Evolutionary conservation across 1,139 yeast genomes (phyloP).

Genomic region (Zhuliangozyma blackwelliae): DNA sequence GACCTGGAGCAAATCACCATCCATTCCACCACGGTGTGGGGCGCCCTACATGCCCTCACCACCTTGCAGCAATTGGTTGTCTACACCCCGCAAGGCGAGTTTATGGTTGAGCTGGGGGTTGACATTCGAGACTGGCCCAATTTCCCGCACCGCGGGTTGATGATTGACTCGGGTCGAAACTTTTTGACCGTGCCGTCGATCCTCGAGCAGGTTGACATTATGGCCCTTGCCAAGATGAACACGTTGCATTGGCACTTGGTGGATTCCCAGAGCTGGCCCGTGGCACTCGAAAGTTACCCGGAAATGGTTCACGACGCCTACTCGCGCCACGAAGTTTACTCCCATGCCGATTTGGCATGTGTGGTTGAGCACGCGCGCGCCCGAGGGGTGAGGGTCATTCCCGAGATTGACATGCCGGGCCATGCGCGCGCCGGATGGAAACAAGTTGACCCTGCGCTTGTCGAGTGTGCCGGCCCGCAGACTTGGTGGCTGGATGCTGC

Average conservation of each 20-base stretch:
- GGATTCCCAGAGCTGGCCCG: constrained; percentile 48
- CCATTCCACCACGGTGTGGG: constrained; percentile 38
- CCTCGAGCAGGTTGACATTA: constrained; percentile 37
- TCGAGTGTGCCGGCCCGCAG: constrained; percentile 26
- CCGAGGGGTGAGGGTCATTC: constrained; percentile 43
- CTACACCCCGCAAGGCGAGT: constrained; percentile 16
- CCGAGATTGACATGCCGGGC: constrained; percentile 49
- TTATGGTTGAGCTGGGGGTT: constrained; percentile 31
- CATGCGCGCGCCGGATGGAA: constrained; percentile 46
- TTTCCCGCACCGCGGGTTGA: constrained; percentile 42
- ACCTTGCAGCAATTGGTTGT: constrained; percentile 43
- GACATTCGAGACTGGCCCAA: constrained; percentile 34
- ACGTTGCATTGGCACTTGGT: constrained; percentile 45
- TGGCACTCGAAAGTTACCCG: constrained; percentile 32
- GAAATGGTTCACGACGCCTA: constrained; percentile 44
- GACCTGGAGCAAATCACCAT: constrained; percentile 17
- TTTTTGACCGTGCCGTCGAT: constrained; percentile 28
- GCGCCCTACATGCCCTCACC: constrained; percentile 41
- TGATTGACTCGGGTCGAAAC: constrained; percentile 44
- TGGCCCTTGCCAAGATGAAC: constrained; percentile 41
- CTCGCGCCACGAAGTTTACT: constrained; percentile 30
- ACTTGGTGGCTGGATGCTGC: constrained; percentile 34
- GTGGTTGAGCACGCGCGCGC: constrained; percentile 32
- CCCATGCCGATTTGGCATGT: constrained; percentile 26
- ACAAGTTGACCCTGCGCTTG: constrained; percentile 28